phyloP scores from a whole-genome alignment of 345 rosid genomes.

The Alliaria petiolata region DNA sequence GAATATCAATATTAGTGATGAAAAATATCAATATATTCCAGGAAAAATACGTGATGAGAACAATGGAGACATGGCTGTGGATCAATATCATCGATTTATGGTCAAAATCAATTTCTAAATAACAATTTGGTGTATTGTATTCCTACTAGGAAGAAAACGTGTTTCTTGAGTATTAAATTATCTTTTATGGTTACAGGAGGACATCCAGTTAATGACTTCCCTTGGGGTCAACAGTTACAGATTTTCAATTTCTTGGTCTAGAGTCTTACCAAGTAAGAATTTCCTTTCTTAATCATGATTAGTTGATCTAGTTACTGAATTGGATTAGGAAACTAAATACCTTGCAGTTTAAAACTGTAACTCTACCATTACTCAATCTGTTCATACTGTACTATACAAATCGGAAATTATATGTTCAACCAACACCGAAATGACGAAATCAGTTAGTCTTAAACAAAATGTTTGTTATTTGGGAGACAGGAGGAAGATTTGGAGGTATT shows the following conservation, averaged over 20 bases:
- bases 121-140: not conserved
- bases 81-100: constrained; percentile 32
- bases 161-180: not conserved
- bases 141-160: not conserved
- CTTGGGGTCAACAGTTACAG: constrained; percentile 68
- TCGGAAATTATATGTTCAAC: no score
- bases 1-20: not conserved
- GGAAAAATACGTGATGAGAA: constrained; percentile 31
- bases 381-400: no score
- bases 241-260: constrained; percentile 84
- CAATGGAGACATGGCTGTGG: constrained; percentile 35
- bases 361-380: not conserved
- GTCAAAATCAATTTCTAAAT: not conserved
- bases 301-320: not conserved
- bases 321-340: not conserved
- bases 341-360: not conserved
- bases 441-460: not conserved
- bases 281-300: not conserved
- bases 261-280: constrained; percentile 70
- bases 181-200: constrained; percentile 46
- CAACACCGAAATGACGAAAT: not conserved
- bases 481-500: constrained; percentile 61
- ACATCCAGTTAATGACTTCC: constrained; percentile 50
- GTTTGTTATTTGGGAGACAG: constrained; percentile 25
- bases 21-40: constrained; percentile 5